Evolutionary conservation across 1,139 yeast species (phyloP), one percentile per base, ranked within the genome.

Genomic region (Geotrichum citri-aurantii): DNA sequence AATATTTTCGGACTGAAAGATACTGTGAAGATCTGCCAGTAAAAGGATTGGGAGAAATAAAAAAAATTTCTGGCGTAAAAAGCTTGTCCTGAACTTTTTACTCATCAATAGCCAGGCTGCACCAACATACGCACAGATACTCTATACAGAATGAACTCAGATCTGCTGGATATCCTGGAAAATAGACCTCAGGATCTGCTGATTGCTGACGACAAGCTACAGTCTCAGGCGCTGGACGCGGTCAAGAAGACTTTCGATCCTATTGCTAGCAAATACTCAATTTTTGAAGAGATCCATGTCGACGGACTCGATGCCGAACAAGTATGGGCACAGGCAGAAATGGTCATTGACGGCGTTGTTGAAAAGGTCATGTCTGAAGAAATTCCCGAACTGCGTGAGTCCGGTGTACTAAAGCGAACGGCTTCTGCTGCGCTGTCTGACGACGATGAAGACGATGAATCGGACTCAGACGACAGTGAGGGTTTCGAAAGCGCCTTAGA

Each of bases 261-360:
- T 6, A 77, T 88, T 54, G 80, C 87, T 4, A 74, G 77, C 57
- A 73, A 79, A 37, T 82, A 82, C 69, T 84, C 95, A 0, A 86
- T 86, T 5, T 77, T 93, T 46, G 96, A 92, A 71, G 91, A 89
- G 69, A 79, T 93, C 29, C 84, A 86, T 66, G 79, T 88, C 27
- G 95, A 90, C 57, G 98, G 97, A 0, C 77, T 93, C 60, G 97
- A 89, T 70, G 85, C 96, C 17, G 82, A 87, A 49, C 98, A 93
- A 71, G 92, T 93, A 0, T 93, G 92, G 89, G 96, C 95, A 57
- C 98, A 93, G 72, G 85, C 90, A 2, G 89, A 87, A 72, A 81
- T 93, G 76, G 86, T 93, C 31, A 77, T 90, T 51, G 93, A 87
- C 60, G 85, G 84, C 3, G 84, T 84, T 26, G 82, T 83, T 50